Evolutionary conservation across 257 asterid species (phyloP).

Genomic region (Solanum piurae): DNA sequence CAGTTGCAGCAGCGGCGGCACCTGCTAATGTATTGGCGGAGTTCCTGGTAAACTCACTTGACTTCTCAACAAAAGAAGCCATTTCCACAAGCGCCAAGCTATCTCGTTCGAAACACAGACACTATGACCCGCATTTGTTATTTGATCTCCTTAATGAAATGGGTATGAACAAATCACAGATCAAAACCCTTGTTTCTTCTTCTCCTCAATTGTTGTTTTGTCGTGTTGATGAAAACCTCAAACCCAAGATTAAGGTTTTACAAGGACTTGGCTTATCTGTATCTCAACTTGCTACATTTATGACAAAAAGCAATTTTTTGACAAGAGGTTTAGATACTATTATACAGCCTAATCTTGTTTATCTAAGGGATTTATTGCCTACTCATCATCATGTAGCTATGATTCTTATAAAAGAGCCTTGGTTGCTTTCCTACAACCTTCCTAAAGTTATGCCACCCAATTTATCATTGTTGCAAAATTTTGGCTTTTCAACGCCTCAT

Average conservation of each 20-base stretch:
- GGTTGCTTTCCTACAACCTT: neutral
- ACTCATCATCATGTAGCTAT: neutral
- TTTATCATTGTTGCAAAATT: neutral
- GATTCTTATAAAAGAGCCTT: neutral
- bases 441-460: neutral
- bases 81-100: neutral
- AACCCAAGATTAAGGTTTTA: slow-evolving; percentile 6
- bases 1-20: neutral
- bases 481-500: neutral
- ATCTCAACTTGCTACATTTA: neutral
- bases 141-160: neutral
- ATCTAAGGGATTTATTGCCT: neutral
- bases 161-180: slow-evolving; percentile 14
- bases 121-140: neutral
- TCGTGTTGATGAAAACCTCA: slow-evolving; percentile 7
- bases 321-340: neutral
- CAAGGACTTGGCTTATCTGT: slow-evolving; percentile 7
- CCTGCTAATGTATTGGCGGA: neutral
- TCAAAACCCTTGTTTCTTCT: neutral
- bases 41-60: neutral
- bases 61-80: neutral
- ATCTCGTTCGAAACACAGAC: neutral
- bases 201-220: neutral
- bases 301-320: neutral
- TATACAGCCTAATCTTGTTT: neutral